Conservation (phyloP, 73 alveolate genomes). For the Durusdinium trenchii region DNA sequence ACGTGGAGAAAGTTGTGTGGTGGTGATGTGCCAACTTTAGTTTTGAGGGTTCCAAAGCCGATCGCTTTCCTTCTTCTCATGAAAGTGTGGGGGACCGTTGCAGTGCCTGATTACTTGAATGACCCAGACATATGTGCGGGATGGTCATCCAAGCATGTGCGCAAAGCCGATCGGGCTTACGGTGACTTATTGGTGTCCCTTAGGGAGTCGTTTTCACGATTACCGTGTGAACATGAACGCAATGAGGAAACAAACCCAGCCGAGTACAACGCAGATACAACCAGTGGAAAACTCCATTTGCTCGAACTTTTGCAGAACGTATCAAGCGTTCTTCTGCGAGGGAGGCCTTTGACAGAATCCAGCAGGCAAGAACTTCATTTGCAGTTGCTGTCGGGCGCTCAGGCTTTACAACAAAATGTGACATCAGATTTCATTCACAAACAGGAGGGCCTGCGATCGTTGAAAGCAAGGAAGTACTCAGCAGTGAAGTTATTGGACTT, state of each 20-base stretch:
- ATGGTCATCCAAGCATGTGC: not conserved
- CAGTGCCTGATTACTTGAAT: not conserved
- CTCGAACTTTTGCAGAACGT: not conserved
- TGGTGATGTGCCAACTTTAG: not conserved
- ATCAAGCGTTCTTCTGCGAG: not conserved
- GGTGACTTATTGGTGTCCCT: no score
- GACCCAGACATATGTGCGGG: not conserved
- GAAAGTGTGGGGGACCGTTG: not conserved
- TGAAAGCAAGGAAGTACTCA: not conserved
- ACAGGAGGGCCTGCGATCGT: not conserved
- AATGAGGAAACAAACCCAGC: not conserved
- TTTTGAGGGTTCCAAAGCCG: not conserved
- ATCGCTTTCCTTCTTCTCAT: not conserved
- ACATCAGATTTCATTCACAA: not conserved
- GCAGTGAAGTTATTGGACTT: not conserved
- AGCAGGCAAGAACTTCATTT: not conserved
- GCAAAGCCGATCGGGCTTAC: not conserved
- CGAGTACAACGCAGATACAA: not conserved
- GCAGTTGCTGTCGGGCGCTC: constrained; percentile 23
- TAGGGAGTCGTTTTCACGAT: no score
- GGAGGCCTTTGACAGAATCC: not conserved
- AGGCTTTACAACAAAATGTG: not conserved
- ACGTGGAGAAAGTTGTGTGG: not conserved
- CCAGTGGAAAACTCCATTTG: not conserved
- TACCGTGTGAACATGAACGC: no score